Base-by-base conservation (phyloP, 371 early-diverging fungal genomes). In the Mucor sp. region DNA sequence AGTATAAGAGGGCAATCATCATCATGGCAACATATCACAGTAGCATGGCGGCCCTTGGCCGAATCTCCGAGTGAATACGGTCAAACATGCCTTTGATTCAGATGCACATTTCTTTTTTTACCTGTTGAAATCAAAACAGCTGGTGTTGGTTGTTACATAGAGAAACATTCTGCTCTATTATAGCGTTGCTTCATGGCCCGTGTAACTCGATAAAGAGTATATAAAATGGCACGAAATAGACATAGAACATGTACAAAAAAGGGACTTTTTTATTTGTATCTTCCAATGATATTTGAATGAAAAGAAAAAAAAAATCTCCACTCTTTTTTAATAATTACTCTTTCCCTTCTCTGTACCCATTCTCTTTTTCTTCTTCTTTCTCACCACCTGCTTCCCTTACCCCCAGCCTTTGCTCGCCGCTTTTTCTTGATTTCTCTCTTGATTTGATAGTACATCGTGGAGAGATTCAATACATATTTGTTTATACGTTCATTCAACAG, bases 241-340 rank as follows among this genome's bases (percentile, higher is more conserved):
- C 21, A 21, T 21, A 21, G 21, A 47, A 21, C 47, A 47, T 47
- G 21, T 47, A 47, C 47, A 47, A 61, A 47, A 60, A 35, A 62
- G 47, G 48, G 47, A 48, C 48, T 62, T 62, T 55, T 55, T 55
- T 57, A 32, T 57, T 57, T 57, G 30, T 57, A 33, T 57, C 57
- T 57, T 33, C 57, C 57, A 28, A 53, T 53, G 53, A 53, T 53
- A 53, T 53, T 53, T 53, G 61, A 47, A 60, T 28, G 19, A 62
- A 59, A 61, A 43, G 28, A 60, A 59, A 12, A 62, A 59, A 32
- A 62, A 47, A 62, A 55, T 39, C 63, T 53, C 55, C 63, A 62
- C 62, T 60, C 14, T 35, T 60, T 43, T 44, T n/a, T 41, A 33
- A 48, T 14, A 59, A 53, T 2, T 55, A 41, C 41, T 58, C 17